Conservation (phyloP, 2,329 filamentous ascomycete species). For the Cladosporium sp. region DNA sequence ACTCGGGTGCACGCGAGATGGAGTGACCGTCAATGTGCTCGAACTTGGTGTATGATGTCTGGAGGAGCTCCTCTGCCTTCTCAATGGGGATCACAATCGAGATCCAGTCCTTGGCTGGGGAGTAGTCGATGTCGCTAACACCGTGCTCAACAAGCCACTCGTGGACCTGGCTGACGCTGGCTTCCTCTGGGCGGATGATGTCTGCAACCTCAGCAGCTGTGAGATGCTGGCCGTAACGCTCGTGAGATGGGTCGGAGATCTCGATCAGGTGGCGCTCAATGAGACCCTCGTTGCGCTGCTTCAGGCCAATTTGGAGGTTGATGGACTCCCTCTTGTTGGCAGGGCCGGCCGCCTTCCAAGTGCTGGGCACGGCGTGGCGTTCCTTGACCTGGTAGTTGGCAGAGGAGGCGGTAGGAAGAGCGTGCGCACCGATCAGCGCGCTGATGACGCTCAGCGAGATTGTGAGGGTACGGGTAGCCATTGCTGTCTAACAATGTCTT, state of each 20-base stretch:
- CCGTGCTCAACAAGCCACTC: constrained; percentile 55
- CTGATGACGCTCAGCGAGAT: constrained; percentile 18
- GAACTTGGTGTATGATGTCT: constrained; percentile 51
- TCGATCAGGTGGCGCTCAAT: constrained; percentile 54
- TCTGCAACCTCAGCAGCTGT: constrained; percentile 48
- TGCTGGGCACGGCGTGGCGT: constrained; percentile 47
- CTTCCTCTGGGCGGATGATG: constrained; percentile 50
- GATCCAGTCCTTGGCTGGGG: constrained; percentile 56
- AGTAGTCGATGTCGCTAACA: constrained; percentile 44
- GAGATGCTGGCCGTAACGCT: constrained; percentile 52
- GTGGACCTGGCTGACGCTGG: constrained; percentile 50
- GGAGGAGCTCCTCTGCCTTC: constrained; percentile 50
- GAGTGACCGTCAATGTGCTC: constrained; percentile 49
- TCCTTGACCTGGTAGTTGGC: constrained; percentile 53
- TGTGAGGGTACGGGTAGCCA: constrained; percentile 5
- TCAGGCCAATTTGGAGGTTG: constrained; percentile 55
- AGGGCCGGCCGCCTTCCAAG: constrained; percentile 47
- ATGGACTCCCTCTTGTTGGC: constrained; percentile 45
- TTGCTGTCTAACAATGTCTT: not conserved
- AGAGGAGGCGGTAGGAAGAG: constrained; percentile 20
- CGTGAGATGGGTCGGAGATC: constrained; percentile 51
- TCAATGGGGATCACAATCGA: constrained; percentile 50
- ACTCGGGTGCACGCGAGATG: constrained; percentile 50
- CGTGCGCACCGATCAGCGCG: constrained; percentile 15
- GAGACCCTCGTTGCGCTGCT: constrained; percentile 53